phyloP scores from a whole-genome alignment of 1,284 basidiomycete species.

The Anthracocystis walkeri region DNA sequence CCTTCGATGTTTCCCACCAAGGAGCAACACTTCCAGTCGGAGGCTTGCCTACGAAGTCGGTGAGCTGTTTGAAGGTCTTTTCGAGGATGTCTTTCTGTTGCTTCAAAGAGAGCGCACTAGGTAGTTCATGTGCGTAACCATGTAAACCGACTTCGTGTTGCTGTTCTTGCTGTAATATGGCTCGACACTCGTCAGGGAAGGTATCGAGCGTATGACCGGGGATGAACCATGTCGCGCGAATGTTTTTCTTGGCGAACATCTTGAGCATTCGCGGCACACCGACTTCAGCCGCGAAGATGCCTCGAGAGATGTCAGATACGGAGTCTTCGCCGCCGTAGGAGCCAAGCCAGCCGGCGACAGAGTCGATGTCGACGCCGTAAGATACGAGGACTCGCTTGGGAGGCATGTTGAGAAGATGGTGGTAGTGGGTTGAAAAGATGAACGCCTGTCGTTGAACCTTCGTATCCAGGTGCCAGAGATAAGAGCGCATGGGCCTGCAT shows the following conservation, averaged over 20 bases:
- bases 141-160: constrained; percentile 74
- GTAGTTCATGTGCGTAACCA: constrained; percentile 63
- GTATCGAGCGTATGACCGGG: constrained; percentile 77
- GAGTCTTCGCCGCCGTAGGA: constrained; percentile 79
- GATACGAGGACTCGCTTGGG: constrained; percentile 29
- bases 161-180: constrained; percentile 79
- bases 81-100: constrained; percentile 81
- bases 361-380: constrained; percentile 38
- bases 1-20: constrained; percentile 83
- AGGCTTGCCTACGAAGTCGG: constrained; percentile 77
- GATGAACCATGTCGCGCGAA: constrained; percentile 75
- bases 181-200: constrained; percentile 77
- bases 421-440: background rate
- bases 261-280: constrained; percentile 73
- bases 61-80: constrained; percentile 77
- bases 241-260: constrained; percentile 76
- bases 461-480: too few relatives aligned
- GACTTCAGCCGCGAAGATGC: constrained; percentile 79
- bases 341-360: constrained; percentile 72
- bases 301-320: constrained; percentile 77
- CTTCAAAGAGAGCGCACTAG: constrained; percentile 75
- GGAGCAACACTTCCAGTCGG: constrained; percentile 79
- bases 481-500: too few relatives aligned
- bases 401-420: constrained; percentile 9
- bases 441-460: too few relatives aligned